Base-by-base conservation (phyloP, 1,284 basidiomycete species). In the Kwoniella shivajii region DNA sequence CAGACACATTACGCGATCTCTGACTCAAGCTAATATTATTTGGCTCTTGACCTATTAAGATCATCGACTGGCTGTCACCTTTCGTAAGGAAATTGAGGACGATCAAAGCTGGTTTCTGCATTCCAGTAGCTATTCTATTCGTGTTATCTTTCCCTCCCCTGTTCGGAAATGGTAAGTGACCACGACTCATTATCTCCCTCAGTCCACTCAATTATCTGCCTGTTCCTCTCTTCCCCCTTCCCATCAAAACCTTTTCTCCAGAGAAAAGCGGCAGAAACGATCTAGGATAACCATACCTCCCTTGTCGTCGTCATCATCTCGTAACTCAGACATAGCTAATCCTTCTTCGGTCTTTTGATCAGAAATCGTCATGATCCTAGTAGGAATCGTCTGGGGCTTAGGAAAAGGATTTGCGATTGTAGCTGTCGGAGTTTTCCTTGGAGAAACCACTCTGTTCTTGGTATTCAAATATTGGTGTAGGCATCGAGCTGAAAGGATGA, bases 131-230 rank as follows among this genome's bases (percentile, higher is more conserved):
- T 6, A 65, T 75, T 27, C 67, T 79, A 31, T 68, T 78, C 55
- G 69, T 79, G 37, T 63, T 79, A 38, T 74, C 71, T 10, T 79
- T 80, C 64, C 78, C 79, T 0, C 79, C 78, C 0, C 60, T 79
- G 0, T 76, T 75, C 34, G 75, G 76, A 10, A 72, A 73, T 48
- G 72, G 73, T 63, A 37, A 44, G 66, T 61, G 3, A n/a, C 31
- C 37, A 41, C 9, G 14, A n/a, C n/a, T n/a, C n/a, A n/a, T n/a
- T n/a, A n/a, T n/a, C n/a, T n/a, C n/a, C n/a, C n/a, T n/a, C n/a
- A n/a, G n/a, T n/a, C n/a, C n/a, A n/a, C n/a, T n/a, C n/a, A n/a
- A n/a, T n/a, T n/a, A n/a, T n/a, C n/a, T n/a, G n/a, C n/a, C n/a
- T n/a, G n/a, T n/a, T n/a, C n/a, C n/a, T n/a, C n/a, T n/a, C n/a